A percentile compares a stretch with the other conserved stretches of the same genome.
phyloP scores from a whole-genome alignment of 2,329 filamentous ascomycete species.

The Cercospora sp. region DNA sequence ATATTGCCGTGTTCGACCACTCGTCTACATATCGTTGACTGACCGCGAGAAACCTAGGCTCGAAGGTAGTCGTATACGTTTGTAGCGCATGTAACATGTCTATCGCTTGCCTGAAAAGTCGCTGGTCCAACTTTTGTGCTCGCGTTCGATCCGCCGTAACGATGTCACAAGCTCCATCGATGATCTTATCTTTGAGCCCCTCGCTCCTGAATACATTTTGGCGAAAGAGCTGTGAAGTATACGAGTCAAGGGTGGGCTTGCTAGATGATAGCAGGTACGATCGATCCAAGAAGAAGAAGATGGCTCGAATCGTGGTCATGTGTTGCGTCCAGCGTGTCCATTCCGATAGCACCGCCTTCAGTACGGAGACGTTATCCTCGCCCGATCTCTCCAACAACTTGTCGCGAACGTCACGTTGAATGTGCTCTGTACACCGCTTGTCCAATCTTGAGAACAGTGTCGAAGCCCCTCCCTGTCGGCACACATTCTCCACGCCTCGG shows the following conservation, averaged over 20 bases:
- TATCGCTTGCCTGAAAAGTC: conserved; percentile 69
- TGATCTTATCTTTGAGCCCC: conserved; percentile 54
- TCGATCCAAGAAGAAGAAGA: conserved; percentile 92
- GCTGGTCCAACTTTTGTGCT: conserved; percentile 58
- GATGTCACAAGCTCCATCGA: conserved; percentile 74
- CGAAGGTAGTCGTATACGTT: conserved; percentile 77
- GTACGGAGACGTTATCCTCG: conserved; percentile 62
- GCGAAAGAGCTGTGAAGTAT: conserved; percentile 75
- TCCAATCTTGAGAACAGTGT: conserved; percentile 68
- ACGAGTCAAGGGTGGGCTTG: conserved; percentile 74
- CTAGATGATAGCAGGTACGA: conserved; percentile 78
- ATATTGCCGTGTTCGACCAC: conserved; percentile 68
- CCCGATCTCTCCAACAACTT: conserved; percentile 59
- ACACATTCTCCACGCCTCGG: conserved; percentile 86
- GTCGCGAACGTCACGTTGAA: conserved; percentile 56
- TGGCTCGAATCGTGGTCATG: conserved; percentile 76
- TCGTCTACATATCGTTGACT: conserved; percentile 68
- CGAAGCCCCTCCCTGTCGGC: conserved; percentile 71
- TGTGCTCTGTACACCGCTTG: conserved; percentile 65
- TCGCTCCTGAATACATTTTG: conserved; percentile 57
- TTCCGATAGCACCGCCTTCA: conserved; percentile 59
- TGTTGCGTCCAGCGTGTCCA: conserved; percentile 82
- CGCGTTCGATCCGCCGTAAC: conserved; percentile 69
- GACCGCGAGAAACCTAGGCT: conserved; percentile 67
- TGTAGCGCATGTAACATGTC: conserved; percentile 82